phyloP scores from a whole-genome alignment of 768 basidiomycete species.

The Megacollybia marginata region DNA sequence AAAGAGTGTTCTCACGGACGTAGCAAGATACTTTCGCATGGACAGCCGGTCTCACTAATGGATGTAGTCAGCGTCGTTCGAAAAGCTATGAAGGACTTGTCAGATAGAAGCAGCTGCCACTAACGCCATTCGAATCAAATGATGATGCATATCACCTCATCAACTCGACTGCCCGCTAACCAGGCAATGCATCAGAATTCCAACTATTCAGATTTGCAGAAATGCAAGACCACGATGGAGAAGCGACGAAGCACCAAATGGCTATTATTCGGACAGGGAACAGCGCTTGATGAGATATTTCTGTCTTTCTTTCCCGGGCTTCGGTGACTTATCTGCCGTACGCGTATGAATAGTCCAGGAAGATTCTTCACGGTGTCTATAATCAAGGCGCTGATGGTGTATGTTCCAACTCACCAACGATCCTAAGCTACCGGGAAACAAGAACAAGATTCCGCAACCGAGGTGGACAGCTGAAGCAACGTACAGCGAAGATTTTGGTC shows the following conservation, averaged over 20 bases:
- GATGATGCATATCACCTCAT: background rate
- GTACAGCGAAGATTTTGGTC: no score
- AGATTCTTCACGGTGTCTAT: no score
- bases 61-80: conserved; percentile 18
- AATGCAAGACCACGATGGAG: conserved; percentile 16
- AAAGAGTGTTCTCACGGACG: conserved; percentile 23
- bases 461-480: no score
- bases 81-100: conserved; percentile 23
- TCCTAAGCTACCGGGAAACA: no score
- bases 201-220: conserved; percentile 15
- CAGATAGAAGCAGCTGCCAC: conserved; percentile 22
- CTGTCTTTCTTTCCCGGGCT: background rate
- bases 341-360: no score
- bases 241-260: conserved; percentile 19
- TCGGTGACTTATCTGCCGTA: no score
- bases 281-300: conserved; percentile 18
- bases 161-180: no score
- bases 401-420: no score
- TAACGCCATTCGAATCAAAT: conserved; percentile 6
- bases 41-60: background rate
- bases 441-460: no score
- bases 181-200: background rate
- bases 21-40: conserved; percentile 11
- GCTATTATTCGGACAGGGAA: conserved; percentile 11
- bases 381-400: no score